Evolutionary conservation across 1,284 basidiomycete genomes (phyloP), one percentile per base, ranked within the genome.

Genomic region (Pseudozyma tsukubaensis): DNA sequence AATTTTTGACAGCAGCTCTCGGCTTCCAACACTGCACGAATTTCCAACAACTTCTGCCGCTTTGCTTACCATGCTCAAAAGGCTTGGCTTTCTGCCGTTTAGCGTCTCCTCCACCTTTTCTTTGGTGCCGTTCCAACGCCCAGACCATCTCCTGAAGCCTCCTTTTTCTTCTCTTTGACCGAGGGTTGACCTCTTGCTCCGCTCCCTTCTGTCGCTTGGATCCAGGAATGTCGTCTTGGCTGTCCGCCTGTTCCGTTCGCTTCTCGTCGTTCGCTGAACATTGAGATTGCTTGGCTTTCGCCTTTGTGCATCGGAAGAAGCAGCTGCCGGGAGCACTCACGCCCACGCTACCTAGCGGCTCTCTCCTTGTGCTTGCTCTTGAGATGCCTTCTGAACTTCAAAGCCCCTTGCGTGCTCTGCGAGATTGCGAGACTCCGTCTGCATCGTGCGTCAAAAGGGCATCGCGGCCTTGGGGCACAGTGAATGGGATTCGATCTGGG

Each of bases 41-140:
- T 24, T 21, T 52, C 50, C 13, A 40, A 18, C 50, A 44, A 19
- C 37, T 35, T 42, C 39, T 51, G 50, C 36, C 37, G 50, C 40
- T 53, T 50, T 53, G 51, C 51, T 53, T 53, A 53, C 51, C 51
- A 43, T 53, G 51, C 2, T 40, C 19, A 53, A 29, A 29, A 53
- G 51, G 39, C 51, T 53, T 53, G 51, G 51, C 51, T 53, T n/a
- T 51, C 50, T 21, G n/a, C 12, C 50, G 24, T 29, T 39, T 19
- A 18, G 16, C 45, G 19, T 11, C 24, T 3, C 40, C 40, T 53
- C 51, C 51, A 53, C 21, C 37, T 40, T 42, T 13, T 39, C 1
- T 6, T 29, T 42, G 49, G 14, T 24, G 35, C 11, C 34, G 11
- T 14, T 37, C 4, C 35, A 42, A 21, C 40, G 37, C 50, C 39